Percentiles rank a stretch among this genome's conserved stretches.
These are phyloP conservation scores for Diaporthe sp. DNA, from an alignment of 2,329 filamentous ascomycete genomes.

Conservation along the genomic window DNA sequence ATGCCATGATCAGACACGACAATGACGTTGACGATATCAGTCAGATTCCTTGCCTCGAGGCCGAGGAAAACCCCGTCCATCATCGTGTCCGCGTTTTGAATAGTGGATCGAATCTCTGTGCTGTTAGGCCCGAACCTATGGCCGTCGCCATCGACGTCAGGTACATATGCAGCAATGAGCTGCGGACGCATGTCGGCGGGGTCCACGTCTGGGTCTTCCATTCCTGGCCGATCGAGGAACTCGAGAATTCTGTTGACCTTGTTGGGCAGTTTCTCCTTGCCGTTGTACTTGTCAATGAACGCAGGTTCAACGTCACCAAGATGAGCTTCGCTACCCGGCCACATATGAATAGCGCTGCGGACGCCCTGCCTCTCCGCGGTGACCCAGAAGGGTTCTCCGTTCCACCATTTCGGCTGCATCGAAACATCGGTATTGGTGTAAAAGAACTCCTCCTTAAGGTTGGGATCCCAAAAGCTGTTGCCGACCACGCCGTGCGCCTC, in stretches of 20 bases:
- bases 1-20: conserved; percentile 99
- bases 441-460: conserved; percentile 82
- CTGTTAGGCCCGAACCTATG: conserved; percentile 95
- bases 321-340: conserved; percentile 95
- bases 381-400: conserved; percentile 92
- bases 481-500: conserved; percentile 94
- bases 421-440: conserved; percentile 84
- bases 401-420: conserved; percentile 93
- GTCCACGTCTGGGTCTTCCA: conserved; percentile 67
- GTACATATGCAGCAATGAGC: conserved; percentile 94
- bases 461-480: conserved; percentile 94
- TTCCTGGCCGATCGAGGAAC: conserved; percentile 86
- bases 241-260: conserved; percentile 86
- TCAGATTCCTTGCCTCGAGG: conserved; percentile 85
- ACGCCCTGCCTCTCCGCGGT: conserved; percentile 89
- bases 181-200: conserved; percentile 78
- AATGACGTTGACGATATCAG: conserved; percentile 90
- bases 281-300: conserved; percentile 88
- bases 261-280: conserved; percentile 76
- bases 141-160: conserved; percentile 89
- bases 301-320: conserved; percentile 80
- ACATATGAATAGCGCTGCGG: conserved; percentile 93
- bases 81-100: conserved; percentile 85
- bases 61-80: conserved; percentile 81
- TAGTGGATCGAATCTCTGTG: conserved; percentile 87